Base-by-base conservation (phyloP, 2,329 filamentous ascomycete species). In the Cladorrhinum sp. region DNA sequence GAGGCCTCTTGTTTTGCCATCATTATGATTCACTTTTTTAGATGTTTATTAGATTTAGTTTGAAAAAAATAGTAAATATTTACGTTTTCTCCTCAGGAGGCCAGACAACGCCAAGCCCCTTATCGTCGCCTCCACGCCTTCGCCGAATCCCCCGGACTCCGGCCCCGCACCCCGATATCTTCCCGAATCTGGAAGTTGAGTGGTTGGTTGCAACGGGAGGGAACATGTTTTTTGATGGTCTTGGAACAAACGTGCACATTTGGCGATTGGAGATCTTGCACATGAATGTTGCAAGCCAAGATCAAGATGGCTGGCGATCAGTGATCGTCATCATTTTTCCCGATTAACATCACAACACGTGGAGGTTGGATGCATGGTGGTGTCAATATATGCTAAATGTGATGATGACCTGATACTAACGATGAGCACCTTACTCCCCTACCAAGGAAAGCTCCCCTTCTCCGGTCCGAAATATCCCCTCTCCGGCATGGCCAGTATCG, bases 401-500 rank as follows among this genome's bases (percentile, higher is more conserved):
- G 8, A 9, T 48, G 41, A 32, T 12, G 12, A 32, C 27, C 27
- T 32, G 27, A 12, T 6, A 32, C 6, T 32, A 6, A 32, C 12
- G 27, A 32, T 32, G 6, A 32, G 6, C n/a, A n/a, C 12, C 27
- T 32, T 32, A 32, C 27, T 32, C 27, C 27, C 27, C 36, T 45
- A 49, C 38, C 41, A 56, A 23, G 66, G 65, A 52, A 68, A 63
- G 16, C 48, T 61, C 8, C 65, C 66, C 62, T 59, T 65, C 32
- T 64, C 64, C 1, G 71, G 72, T 0, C 73, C 73, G 66, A 75
- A 75, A 59, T 73, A 74, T 3, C 72, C 73, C 36, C 67, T 64
- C 2, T 63, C 67, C 6, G 72, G 73, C 50, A 75, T 62, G 13
- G 68, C 64, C 54, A 70, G 51, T n/a, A 74, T 64, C 5, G 67